Evolutionary conservation across 1,284 basidiomycete genomes (phyloP).

Genomic region (Malassezia restricta): DNA sequence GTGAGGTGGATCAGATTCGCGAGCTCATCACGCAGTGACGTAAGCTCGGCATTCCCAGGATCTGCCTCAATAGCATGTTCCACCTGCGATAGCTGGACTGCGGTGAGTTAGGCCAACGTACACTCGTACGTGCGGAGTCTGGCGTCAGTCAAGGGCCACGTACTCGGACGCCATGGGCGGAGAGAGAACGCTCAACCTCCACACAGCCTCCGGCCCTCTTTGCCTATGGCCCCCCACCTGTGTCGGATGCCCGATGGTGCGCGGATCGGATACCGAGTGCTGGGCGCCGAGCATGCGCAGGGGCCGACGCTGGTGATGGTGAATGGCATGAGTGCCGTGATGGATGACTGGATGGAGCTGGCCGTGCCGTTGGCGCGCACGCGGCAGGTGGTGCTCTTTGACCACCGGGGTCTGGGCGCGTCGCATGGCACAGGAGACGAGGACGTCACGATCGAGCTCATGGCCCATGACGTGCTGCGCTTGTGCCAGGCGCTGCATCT

Average conservation of each 20-base stretch:
- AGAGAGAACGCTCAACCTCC: neutral
- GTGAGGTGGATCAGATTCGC: constrained; percentile 79
- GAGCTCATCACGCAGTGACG: constrained; percentile 64
- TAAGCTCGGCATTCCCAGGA: constrained; percentile 63
- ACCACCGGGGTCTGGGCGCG: constrained; percentile 37
- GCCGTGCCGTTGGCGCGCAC: constrained; percentile 20
- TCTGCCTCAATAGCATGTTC: constrained; percentile 71
- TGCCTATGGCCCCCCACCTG: neutral
- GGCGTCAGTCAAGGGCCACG: neutral
- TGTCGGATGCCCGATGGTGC: constrained; percentile 15
- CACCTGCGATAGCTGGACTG: constrained; percentile 63
- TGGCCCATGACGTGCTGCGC: constrained; percentile 30
- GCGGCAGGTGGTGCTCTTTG: constrained; percentile 29
- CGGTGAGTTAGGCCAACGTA: constrained; percentile 4
- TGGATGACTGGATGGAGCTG: constrained; percentile 37
- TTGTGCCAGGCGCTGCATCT: constrained; percentile 22
- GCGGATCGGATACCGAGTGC: constrained; percentile 22
- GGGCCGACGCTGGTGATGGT: constrained; percentile 27
- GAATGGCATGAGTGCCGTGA: constrained; percentile 38
- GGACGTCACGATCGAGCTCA: constrained; percentile 24
- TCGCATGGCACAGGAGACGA: constrained; percentile 22
- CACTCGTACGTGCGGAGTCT: constrained; percentile 17
- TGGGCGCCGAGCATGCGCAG: constrained; percentile 4
- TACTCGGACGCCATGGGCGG: constrained; percentile 18
- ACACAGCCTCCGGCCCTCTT: neutral